Evolutionary conservation across 75 land plant species (phyloP), one percentile per base, ranked within the genome.

Genomic region (Picea glauca): DNA sequence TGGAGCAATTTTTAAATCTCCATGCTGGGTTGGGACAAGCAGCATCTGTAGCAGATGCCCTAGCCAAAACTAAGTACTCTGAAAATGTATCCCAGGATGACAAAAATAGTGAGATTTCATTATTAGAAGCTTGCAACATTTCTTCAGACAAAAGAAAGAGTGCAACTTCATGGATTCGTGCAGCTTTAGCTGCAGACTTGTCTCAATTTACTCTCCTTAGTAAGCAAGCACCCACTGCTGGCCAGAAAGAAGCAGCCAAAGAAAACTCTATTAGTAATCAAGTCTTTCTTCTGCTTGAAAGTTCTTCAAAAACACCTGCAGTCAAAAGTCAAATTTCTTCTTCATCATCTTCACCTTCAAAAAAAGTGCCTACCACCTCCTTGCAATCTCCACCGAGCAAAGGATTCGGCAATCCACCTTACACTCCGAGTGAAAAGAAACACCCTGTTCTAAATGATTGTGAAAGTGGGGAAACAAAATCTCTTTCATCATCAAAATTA

Each of bases 91-190:
- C 83, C 26, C 54, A 72, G 23, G 88, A 82, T 58, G 58, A 17
- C 13, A 70, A 56, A 43, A 59, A 58, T 15, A 80, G 80, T 58
- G 80, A n/a, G n/a, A n/a, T n/a, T n/a, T n/a, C n/a, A n/a, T n/a
- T n/a, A n/a, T n/a, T n/a, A 46, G 99, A 92, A 74, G 85, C 88
- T 54, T 56, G 83, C 35, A 86, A 81, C 14, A 18, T 88, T 76
- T 82, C 84, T 20, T 83, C 79, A 26, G 91, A 90, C 20, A 84
- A 78, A 65, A 85, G 81, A 40, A 85, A 85, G 74, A 81, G 80
- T 9, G 94, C 97, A 26, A 59, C 84, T 64, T 77, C 83, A 7
- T 96, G 99, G 99, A 86, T 94, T 67, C 74, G 85, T 62, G 94
- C 97, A 35, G 91, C 97, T 17, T 80, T 96, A 58, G 75, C 90